Evolutionary conservation across 1,139 yeast genomes (phyloP), one percentile per base, ranked within the genome.

Genomic region (Geotrichum candidum): DNA sequence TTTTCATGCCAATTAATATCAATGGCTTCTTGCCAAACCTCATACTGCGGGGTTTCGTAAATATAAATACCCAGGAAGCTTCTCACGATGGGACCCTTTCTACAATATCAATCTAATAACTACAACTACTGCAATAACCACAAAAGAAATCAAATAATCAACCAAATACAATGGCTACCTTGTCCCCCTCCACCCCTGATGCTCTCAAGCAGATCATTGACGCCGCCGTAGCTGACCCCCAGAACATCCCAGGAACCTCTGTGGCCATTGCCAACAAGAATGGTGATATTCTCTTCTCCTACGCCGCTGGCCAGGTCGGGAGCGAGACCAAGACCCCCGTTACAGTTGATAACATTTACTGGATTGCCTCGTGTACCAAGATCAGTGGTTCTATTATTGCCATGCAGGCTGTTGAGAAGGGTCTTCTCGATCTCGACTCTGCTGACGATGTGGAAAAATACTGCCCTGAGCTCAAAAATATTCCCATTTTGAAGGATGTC

Each of bases 361-460:
- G 79, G 62, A 73, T 71, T 56, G 82, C 77, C 54, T 80, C 85
- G 15, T 79, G 82, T 62, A 80, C 86, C 15, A 83, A 83, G 66
- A 68, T 81, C 2, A 69, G 82, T 61, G 80, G 84, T 1, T 76
- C 81, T 0, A 75, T 80, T 69, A 85, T 82, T 0, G 71, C 77
- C 1, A 71, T 83, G 61, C 78, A 78, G 54, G 74, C 82, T 33
- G 77, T 76, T 52, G 85, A 83, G 61, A 74, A 75, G 57, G 83
- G 83, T 0, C 69, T 69, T 52, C 67, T 83, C 27, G 71, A 73
- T 5, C 69, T 83, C 54, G 84, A 82, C 65, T 76, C 69, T 10
- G 69, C 73, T 6, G 68, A 66, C 46, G 66, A 65, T 50, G 67
- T 68, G 9, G 73, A 75, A 33, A 67, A 68, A 5, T 76, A 77